phyloP scores from a whole-genome alignment of 345 rosid genomes.

The Rhodamnia argentea region DNA sequence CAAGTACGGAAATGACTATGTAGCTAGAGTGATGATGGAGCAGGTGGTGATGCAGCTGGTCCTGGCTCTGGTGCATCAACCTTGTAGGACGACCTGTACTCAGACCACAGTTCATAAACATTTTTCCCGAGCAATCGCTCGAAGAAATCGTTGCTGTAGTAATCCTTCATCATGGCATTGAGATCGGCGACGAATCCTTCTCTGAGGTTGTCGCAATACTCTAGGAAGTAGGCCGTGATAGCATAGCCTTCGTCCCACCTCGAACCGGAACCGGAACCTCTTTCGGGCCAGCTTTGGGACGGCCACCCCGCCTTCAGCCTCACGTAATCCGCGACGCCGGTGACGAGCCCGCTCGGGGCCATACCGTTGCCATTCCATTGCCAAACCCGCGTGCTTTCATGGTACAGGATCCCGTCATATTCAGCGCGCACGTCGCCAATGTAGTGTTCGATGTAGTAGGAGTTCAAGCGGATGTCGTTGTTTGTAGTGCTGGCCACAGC shows the following conservation, averaged over 20 bases:
- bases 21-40: background rate
- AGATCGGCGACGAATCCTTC: background rate
- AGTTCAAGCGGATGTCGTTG: background rate
- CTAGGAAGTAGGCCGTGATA: conserved; percentile 2
- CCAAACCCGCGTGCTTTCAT: background rate
- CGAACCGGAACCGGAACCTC: background rate
- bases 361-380: conserved; percentile 1
- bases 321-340: conserved; percentile 1
- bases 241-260: background rate
- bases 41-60: background rate
- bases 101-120: background rate
- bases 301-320: conserved; percentile 5
- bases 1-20: background rate
- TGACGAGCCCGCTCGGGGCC: background rate
- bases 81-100: background rate
- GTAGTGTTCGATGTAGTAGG: background rate
- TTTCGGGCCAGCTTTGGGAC: background rate
- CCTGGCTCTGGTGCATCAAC: background rate
- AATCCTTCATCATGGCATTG: conserved; percentile 3
- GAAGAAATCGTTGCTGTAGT: background rate
- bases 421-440: background rate
- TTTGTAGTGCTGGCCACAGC: background rate
- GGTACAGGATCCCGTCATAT: background rate
- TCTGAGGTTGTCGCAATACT: background rate
- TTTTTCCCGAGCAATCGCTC: background rate